Conservation (phyloP, 805 yeast genomes). For the Ogataea parapolymorpha region DNA sequence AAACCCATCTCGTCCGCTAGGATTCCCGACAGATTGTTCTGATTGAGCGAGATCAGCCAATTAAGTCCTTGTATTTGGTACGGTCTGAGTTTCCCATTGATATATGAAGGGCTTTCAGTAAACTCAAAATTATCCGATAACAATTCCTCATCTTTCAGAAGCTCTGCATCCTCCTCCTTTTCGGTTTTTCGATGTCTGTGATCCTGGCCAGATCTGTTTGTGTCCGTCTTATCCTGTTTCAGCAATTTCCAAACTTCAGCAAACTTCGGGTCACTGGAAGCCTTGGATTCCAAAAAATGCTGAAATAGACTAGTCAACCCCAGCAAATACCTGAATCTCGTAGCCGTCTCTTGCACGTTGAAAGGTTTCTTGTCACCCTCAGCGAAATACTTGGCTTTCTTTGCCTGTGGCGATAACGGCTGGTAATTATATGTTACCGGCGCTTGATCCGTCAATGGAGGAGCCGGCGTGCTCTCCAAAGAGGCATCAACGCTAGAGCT, state of each 20-base stretch:
- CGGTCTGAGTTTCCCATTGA: constrained; percentile 63
- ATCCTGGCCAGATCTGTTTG: constrained; percentile 21
- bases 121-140: constrained; percentile 42
- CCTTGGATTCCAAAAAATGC: constrained; percentile 65
- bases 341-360: constrained; percentile 57
- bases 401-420: constrained; percentile 10
- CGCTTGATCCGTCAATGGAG: not conserved
- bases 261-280: constrained; percentile 57
- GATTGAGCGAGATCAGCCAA: constrained; percentile 69
- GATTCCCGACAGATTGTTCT: constrained; percentile 68
- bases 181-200: constrained; percentile 67
- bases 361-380: constrained; percentile 34
- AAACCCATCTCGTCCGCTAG: constrained; percentile 86
- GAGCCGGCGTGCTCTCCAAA: constrained; percentile 10
- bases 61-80: constrained; percentile 80
- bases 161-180: constrained; percentile 74
- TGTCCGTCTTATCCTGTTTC: constrained; percentile 9
- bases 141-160: constrained; percentile 56
- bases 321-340: constrained; percentile 62
- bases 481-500: constrained; percentile 17
- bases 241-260: constrained; percentile 47
- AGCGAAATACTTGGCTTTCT: constrained; percentile 31
- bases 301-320: constrained; percentile 64
- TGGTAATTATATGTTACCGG: constrained; percentile 13
- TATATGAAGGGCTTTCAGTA: constrained; percentile 47